Conservation (phyloP, 2,329 filamentous ascomycete species). For the Fusarium hainanense region DNA sequence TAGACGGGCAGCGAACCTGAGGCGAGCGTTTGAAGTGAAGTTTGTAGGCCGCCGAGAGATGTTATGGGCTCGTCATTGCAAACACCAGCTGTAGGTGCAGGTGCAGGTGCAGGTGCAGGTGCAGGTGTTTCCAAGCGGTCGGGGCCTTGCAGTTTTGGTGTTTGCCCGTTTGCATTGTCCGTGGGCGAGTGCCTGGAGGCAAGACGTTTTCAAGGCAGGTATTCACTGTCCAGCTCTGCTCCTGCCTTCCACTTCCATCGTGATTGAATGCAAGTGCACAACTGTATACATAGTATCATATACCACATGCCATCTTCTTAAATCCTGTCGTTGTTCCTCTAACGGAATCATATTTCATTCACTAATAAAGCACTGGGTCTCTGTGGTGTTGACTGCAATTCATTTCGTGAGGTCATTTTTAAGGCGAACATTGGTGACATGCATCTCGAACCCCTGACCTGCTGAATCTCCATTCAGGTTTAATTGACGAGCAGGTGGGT, state of each 20-base stretch:
- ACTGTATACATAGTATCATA: not conserved
- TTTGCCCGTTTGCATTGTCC: constrained; percentile 13
- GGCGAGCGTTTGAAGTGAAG: not conserved
- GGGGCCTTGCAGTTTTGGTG: not conserved
- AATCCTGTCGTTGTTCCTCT: too few relatives aligned
- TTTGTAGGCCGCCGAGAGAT: not conserved
- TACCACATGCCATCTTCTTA: not conserved
- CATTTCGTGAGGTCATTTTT: constrained; percentile 32
- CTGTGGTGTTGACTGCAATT: not conserved
- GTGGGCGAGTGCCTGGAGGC: not conserved
- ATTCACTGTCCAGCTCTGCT: not conserved
- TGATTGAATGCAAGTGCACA: not conserved
- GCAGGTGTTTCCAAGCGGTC: not conserved
- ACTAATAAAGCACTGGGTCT: not conserved
- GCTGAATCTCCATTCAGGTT: constrained; percentile 27
- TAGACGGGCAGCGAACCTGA: not conserved
- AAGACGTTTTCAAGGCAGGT: constrained; percentile 3
- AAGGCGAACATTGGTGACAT: constrained; percentile 21
- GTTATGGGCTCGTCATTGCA: not conserved
- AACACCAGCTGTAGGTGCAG: not conserved
- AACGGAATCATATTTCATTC: not conserved
- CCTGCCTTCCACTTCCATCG: constrained; percentile 1
- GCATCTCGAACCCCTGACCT: constrained; percentile 30
- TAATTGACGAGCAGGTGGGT: constrained; percentile 23
- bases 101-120: not conserved